Percentiles rank a stretch among this genome's conserved stretches.
Evolutionary conservation across 495 filamentous ascomycete genomes (phyloP).

Genomic region (Trichoderma orchidacearum): DNA sequence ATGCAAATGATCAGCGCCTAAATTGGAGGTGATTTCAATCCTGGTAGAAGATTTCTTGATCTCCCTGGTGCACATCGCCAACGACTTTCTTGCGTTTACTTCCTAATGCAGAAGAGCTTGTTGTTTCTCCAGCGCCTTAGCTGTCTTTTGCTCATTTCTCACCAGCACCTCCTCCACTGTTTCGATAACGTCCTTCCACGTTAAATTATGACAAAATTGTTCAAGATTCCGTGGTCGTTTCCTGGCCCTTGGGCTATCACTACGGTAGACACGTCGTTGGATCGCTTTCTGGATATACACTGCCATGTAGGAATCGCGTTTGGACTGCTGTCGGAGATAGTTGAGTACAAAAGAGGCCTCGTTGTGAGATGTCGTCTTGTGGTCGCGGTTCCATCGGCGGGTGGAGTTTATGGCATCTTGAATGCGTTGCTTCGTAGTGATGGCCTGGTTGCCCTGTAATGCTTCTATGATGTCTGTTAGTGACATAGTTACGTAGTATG

Average conservation of each 20-base stretch:
- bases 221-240: background rate
- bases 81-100: no score
- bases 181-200: constrained; percentile 1
- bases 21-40: background rate
- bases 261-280: background rate
- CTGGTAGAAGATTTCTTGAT: no score
- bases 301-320: background rate
- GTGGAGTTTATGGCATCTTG: background rate
- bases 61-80: no score
- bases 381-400: background rate
- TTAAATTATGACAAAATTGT: background rate
- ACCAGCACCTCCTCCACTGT: background rate
- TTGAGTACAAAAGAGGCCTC: background rate
- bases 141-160: background rate
- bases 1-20: background rate
- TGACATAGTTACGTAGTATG: no score
- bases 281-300: background rate
- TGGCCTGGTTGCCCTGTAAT: background rate
- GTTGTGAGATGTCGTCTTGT: background rate
- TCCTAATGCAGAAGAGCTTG: background rate
- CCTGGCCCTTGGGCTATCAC: background rate
- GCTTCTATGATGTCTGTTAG: background rate
- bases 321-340: constrained; percentile 1
- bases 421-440: background rate
- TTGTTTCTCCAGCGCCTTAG: background rate